Conservation (phyloP, 176 grass and related monocot genomes). For the Musa itinerans region DNA sequence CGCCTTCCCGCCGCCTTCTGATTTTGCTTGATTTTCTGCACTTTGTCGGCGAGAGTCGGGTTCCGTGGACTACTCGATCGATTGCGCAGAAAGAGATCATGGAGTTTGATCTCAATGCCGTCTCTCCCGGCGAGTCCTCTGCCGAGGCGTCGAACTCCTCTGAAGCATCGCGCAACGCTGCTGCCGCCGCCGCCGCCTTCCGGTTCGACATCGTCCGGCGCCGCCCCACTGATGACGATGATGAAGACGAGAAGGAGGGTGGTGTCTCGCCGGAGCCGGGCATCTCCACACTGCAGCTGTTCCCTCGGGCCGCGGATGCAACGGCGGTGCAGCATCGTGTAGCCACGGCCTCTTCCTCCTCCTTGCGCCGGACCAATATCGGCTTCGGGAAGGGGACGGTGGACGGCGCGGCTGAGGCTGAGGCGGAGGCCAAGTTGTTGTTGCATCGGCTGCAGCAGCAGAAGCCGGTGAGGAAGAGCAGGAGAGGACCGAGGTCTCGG, state of each 20-base stretch:
- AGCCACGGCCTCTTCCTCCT: neutral
- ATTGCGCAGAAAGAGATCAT: conserved; percentile 12
- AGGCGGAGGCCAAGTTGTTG: neutral
- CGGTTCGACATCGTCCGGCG: conserved; percentile 30
- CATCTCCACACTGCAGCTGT: conserved; percentile 52
- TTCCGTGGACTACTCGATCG: neutral
- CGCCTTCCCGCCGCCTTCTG: conserved; percentile 3
- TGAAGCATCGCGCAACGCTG: conserved; percentile 42
- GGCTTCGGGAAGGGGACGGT: conserved; percentile 10
- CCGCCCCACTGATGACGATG: neutral
- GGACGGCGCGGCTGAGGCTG: neutral
- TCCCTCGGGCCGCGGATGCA: conserved; percentile 19
- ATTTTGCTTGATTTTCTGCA: conserved; percentile 14
- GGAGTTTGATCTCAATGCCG: conserved; percentile 90
- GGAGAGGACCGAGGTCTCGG: conserved; percentile 70
- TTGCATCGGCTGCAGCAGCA: neutral
- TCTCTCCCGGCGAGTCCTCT: conserved; percentile 33
- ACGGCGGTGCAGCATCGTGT: conserved; percentile 2
- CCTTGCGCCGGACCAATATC: conserved; percentile 19
- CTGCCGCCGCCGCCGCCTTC: conserved; percentile 20
- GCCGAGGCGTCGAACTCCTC: conserved; percentile 25
- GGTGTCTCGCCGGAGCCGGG: conserved; percentile 5
- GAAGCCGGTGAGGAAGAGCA: conserved; percentile 52
- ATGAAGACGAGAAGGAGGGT: conserved; percentile 21
- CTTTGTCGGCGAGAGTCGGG: conserved; percentile 2